Conservation (phyloP, 2,329 filamentous ascomycete genomes). For the Trichoderma simmonsii region DNA sequence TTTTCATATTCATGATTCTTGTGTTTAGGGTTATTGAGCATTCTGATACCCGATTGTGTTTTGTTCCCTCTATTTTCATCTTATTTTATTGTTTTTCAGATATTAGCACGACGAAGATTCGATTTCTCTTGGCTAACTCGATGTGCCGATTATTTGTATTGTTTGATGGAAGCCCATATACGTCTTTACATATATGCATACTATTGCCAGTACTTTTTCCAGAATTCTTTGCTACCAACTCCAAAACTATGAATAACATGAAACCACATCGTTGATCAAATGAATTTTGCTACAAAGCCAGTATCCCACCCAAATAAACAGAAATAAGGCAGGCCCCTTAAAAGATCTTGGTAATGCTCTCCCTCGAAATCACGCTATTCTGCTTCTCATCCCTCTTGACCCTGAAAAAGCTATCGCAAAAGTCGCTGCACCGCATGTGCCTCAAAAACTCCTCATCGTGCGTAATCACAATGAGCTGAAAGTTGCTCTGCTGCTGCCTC, state of each 20-base stretch:
- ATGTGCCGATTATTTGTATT: neutral
- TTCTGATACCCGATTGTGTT: conserved; percentile 34
- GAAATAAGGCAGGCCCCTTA: conserved; percentile 19
- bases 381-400: conserved; percentile 80
- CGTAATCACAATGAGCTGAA: conserved; percentile 97
- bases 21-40: conserved; percentile 31
- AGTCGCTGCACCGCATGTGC: conserved; percentile 91
- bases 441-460: conserved; percentile 96
- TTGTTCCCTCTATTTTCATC: neutral
- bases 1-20: conserved; percentile 20
- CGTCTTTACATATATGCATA: neutral
- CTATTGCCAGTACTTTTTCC: neutral
- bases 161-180: neutral
- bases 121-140: neutral
- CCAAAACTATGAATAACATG: neutral
- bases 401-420: conserved; percentile 87
- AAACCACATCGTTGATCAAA: neutral
- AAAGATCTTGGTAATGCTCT: conserved; percentile 54
- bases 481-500: conserved; percentile 83
- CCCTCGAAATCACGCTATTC: conserved; percentile 79
- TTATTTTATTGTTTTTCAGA: neutral
- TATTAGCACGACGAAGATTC: neutral
- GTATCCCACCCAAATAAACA: neutral
- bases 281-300: neutral
- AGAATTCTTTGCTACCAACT: neutral